Evolutionary conservation across 352 stramenopile species (phyloP), one percentile per base, ranked within the genome.

Genomic region (Thraustochytrium sp.): DNA sequence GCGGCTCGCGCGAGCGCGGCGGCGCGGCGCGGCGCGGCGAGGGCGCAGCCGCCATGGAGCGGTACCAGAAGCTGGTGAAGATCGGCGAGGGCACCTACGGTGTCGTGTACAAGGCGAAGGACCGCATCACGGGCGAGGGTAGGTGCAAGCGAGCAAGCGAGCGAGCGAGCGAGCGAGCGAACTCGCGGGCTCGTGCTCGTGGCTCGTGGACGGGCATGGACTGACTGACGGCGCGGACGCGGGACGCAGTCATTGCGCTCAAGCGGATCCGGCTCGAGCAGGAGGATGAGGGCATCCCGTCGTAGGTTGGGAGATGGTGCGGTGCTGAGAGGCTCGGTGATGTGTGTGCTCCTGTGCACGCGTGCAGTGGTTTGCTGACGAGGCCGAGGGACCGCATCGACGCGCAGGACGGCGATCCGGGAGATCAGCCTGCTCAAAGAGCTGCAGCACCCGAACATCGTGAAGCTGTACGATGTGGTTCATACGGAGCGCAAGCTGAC

Each of bases 391-490:
- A n/a, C n/a, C n/a, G n/a, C n/a, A n/a, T n/a, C n/a, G n/a, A n/a
- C n/a, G n/a, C 59, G n/a, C 48, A 72, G 59, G 46, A 87, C 82
- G 13, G 82, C 84, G 26, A 86, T 86, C 26, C 85, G 84, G 18
- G 85, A 87, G 48, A 87, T 87, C 86, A 97, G 94, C 85, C 90
- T 99, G 56, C 90, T 99, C 29, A 94, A 99, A 77, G 93, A 97
- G 84, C 89, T 99, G 36, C 92, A 97, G 85, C 97, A 99, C 88
- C 91, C 94, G 84, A 98, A 98, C 88, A 98, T 99, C 85, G 93
- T 99, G 26, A 89, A 87, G 31, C 90, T 99, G 42, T 99, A 99
- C 90, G 98, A 99, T 89, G 97, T 99, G 21, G 96, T 99, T 65
- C 97, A 99, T 89, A 99, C 96, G 51, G 96, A 99, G 89, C 90